Evolutionary conservation across 2,329 filamentous ascomycete species (phyloP).

Genomic region (Bimuria novae-zelandiae): DNA sequence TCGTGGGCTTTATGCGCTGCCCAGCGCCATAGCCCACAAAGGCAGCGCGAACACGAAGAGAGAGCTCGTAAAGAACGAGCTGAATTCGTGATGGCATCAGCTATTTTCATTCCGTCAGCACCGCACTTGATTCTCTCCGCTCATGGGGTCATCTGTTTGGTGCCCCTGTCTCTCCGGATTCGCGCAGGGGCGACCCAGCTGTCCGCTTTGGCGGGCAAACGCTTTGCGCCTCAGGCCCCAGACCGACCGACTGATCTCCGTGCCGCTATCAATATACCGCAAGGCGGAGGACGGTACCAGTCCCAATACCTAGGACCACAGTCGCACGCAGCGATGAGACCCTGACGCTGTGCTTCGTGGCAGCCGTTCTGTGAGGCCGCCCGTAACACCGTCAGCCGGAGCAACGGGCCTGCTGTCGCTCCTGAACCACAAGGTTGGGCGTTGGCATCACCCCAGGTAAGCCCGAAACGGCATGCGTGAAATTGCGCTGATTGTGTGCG

Average conservation of each 20-base stretch:
- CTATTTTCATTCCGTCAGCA: neutral
- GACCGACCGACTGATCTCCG: neutral
- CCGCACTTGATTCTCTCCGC: neutral
- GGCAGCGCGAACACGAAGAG: neutral
- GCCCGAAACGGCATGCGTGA: neutral
- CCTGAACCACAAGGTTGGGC: neutral
- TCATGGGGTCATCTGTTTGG: neutral
- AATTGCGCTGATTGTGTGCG: neutral
- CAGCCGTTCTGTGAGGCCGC: neutral
- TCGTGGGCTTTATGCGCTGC: neutral
- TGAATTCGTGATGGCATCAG: neutral
- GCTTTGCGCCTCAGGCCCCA: neutral
- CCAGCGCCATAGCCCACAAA: neutral
- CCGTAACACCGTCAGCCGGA: slow-evolving; percentile 6
- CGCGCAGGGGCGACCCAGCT: neutral
- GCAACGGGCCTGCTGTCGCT: neutral
- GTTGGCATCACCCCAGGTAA: neutral
- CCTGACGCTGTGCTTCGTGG: neutral
- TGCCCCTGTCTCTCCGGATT: slow-evolving; percentile 3
- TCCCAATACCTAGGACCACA: too few relatives aligned
- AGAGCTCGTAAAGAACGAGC: neutral
- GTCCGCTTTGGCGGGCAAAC: neutral
- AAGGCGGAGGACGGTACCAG: too few relatives aligned
- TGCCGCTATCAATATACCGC: neutral
- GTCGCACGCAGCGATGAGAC: neutral